These are phyloP conservation scores for Sporothrix pallida DNA, from an alignment of 2,329 filamentous ascomycete genomes.

Conservation along the genomic window DNA sequence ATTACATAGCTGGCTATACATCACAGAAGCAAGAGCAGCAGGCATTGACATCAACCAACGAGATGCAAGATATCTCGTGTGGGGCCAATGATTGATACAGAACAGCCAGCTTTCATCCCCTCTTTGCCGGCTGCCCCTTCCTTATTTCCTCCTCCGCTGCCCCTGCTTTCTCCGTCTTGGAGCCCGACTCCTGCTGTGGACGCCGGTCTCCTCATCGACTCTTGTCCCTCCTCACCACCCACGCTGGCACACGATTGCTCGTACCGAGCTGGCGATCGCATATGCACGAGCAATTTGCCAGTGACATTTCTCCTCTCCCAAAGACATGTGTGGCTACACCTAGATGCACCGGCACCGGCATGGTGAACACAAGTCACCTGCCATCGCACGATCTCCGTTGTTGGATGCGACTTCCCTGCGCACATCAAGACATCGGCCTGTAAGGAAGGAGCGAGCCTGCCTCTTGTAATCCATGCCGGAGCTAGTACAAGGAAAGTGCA, in stretches of 20 bases:
- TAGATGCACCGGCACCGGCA: constrained; percentile 15
- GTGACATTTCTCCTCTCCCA: not conserved
- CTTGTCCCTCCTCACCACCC: too few species aligned
- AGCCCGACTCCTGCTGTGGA: not conserved
- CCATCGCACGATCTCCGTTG: constrained; percentile 12
- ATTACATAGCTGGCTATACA: not conserved
- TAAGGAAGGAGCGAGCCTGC: constrained; percentile 2
- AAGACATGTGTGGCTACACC: constrained; percentile 1
- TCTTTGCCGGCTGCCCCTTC: constrained; percentile 9
- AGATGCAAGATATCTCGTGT: not conserved
- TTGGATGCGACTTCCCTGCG: constrained; percentile 13
- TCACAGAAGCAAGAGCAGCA: not conserved
- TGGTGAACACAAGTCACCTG: not conserved
- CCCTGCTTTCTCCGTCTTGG: not conserved
- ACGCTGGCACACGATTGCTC: not conserved
- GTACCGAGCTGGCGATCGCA: not conserved
- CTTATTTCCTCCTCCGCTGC: constrained; percentile 4
- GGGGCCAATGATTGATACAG: not conserved
- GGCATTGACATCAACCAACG: not conserved
- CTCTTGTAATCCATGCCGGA: not conserved
- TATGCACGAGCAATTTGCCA: constrained; percentile 16
- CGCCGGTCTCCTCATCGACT: not conserved
- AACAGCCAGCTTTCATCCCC: constrained; percentile 16
- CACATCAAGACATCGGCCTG: not conserved
- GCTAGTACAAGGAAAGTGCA: not conserved